Evolutionary conservation across 805 yeast species (phyloP).

Genomic region (Candida manassasensis): DNA sequence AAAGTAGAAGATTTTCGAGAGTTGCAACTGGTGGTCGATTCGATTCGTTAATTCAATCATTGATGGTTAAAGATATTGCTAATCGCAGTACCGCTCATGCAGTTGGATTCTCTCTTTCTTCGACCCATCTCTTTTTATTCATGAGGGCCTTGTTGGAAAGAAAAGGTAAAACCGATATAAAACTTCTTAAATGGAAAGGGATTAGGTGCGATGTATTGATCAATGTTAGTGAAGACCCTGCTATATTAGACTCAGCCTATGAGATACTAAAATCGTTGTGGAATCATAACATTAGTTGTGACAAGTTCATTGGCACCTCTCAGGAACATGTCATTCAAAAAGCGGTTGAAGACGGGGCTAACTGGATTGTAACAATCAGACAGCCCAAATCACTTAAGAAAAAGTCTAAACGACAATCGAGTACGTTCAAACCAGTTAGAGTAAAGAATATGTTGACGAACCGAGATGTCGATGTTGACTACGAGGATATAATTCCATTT

Average conservation of each 20-base stretch:
- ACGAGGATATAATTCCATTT: conserved; percentile 53
- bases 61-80: conserved; percentile 46
- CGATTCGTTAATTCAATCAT: conserved; percentile 63
- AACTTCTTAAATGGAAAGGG: conserved; percentile 22
- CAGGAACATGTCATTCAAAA: conserved; percentile 61
- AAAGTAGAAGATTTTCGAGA: conserved; percentile 36
- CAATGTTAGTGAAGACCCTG: conserved; percentile 51
- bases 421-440: conserved; percentile 68
- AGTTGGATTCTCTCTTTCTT: conserved; percentile 83
- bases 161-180: conserved; percentile 15
- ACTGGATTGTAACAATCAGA: conserved; percentile 73
- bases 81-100: conserved; percentile 40
- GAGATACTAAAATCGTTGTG: conserved; percentile 64
- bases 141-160: conserved; percentile 25
- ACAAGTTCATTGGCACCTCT: conserved; percentile 35
- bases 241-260: conserved; percentile 57
- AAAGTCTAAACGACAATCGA: conserved; percentile 16
- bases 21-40: conserved; percentile 95
- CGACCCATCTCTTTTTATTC: conserved; percentile 32
- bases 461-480: conserved; percentile 68
- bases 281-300: conserved; percentile 77
- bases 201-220: conserved; percentile 78
- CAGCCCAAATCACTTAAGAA: conserved; percentile 42
- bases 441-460: conserved; percentile 58
- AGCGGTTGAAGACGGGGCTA: conserved; percentile 67